A percentile compares a stretch with the other conserved stretches of the same genome.
These are phyloP conservation scores for Cucurbitaria berberidis DNA, from an alignment of 2,329 filamentous ascomycete genomes.

Conservation along the genomic window DNA sequence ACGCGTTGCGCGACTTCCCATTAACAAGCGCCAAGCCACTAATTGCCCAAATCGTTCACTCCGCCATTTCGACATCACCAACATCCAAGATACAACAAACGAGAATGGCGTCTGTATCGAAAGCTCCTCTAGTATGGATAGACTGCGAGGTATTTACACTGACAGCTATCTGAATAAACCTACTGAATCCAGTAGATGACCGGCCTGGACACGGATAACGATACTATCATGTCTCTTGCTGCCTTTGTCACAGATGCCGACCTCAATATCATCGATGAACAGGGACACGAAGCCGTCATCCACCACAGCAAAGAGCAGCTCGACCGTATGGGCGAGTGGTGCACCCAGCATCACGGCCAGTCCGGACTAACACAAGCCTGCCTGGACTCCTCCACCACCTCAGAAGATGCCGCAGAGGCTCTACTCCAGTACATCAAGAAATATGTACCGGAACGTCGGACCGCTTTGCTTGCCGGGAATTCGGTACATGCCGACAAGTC, in stretches of 20 bases:
- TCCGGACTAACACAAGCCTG: slow-evolving; percentile 84
- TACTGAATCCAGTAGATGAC: slow-evolving; percentile 75
- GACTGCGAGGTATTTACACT: slow-evolving; percentile 67
- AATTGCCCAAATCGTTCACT: neutral
- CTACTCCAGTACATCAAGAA: slow-evolving; percentile 80
- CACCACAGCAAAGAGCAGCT: slow-evolving; percentile 74
- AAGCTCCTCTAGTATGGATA: slow-evolving; percentile 81
- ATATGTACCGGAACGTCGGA: slow-evolving; percentile 69
- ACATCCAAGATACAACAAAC: slow-evolving; percentile 1
- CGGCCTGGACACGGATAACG: slow-evolving; percentile 75
- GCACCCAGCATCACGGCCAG: slow-evolving; percentile 75
- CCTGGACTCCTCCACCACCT: slow-evolving; percentile 72
- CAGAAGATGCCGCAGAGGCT: slow-evolving; percentile 72
- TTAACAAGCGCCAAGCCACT: slow-evolving; percentile 11
- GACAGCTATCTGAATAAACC: neutral
- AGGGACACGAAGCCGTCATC: slow-evolving; percentile 81
- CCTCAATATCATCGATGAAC: slow-evolving; percentile 74
- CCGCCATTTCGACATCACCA: neutral
- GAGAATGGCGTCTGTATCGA: slow-evolving; percentile 59
- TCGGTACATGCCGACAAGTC: slow-evolving; percentile 88
- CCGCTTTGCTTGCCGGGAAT: slow-evolving; percentile 84
- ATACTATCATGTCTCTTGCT: slow-evolving; percentile 89
- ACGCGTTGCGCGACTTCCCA: slow-evolving; percentile 30
- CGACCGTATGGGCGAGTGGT: slow-evolving; percentile 88
- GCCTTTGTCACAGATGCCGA: slow-evolving; percentile 87